Percentiles rank a stretch among this genome's conserved stretches.
Conservation (phyloP, 805 yeast genomes). For the Candida nonsorbophila region DNA sequence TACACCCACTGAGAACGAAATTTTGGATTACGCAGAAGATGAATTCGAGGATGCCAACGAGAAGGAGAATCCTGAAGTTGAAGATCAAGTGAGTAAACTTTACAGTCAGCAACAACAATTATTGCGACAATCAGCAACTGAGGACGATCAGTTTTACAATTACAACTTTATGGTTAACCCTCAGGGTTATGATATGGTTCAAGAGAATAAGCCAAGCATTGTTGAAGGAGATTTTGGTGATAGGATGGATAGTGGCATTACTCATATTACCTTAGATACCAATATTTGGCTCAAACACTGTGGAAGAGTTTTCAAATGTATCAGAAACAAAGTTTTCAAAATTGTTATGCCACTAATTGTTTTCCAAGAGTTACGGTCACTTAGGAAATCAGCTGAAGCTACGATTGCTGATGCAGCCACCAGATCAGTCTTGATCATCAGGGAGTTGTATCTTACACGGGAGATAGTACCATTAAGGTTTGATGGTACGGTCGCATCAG, state of each 20-base stretch:
- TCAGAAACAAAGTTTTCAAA: conserved; percentile 53
- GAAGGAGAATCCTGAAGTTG: conserved; percentile 3
- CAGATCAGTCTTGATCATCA: conserved; percentile 66
- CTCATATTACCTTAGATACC: conserved; percentile 65
- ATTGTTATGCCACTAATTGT: conserved; percentile 68
- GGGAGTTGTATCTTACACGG: conserved; percentile 57
- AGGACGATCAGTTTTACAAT: conserved; percentile 19
- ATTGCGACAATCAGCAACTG: conserved; percentile 9
- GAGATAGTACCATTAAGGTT: conserved; percentile 57
- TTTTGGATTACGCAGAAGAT: conserved; percentile 28
- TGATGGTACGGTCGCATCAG: conserved; percentile 64
- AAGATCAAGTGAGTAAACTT: conserved; percentile 10
- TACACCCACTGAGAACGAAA: too few species aligned
- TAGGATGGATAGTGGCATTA: conserved; percentile 50
- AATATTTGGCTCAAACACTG: conserved; percentile 80
- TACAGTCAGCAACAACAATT: conserved; percentile 16
- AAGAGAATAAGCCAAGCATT: conserved; percentile 5
- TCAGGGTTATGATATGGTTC: conserved; percentile 11
- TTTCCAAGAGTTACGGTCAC: conserved; percentile 69
- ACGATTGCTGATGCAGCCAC: conserved; percentile 78
- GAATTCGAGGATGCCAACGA: conserved; percentile 9
- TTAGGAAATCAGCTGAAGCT: conserved; percentile 66
- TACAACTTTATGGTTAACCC: conserved; percentile 16
- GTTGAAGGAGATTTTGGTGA: conserved; percentile 50
- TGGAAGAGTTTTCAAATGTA: conserved; percentile 68